A percentile compares a stretch with the other conserved stretches of the same genome.
Conservation (phyloP, 2,329 filamentous ascomycete species). For the Phoma sp. region DNA sequence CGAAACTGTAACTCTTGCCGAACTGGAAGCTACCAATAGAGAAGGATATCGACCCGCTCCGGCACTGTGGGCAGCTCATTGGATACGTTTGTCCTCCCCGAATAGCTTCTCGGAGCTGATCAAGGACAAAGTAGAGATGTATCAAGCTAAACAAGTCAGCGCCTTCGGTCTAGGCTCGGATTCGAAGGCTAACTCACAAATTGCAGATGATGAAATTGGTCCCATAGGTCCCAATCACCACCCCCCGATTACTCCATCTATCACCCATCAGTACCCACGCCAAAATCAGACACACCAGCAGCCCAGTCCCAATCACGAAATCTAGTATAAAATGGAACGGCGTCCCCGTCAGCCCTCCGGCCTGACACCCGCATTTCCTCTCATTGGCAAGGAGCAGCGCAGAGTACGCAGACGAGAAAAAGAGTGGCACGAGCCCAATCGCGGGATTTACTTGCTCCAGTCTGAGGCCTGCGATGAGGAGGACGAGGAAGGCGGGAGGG, state of each 20-base stretch:
- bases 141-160: conserved; percentile 23
- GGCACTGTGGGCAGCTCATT: conserved; percentile 34
- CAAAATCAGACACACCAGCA: conserved; percentile 34
- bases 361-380: conserved; percentile 31
- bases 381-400: conserved; percentile 33
- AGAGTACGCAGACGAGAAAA: conserved; percentile 32
- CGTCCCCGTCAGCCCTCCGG: conserved; percentile 32
- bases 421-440: conserved; percentile 37
- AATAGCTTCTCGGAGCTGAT: conserved; percentile 24
- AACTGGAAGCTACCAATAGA: conserved; percentile 16
- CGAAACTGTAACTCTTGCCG: conserved; percentile 8
- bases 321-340: conserved; percentile 35
- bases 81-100: conserved; percentile 22
- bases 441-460: conserved; percentile 32
- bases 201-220: conserved; percentile 38
- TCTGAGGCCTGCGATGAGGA: conserved; percentile 35
- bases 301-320: conserved; percentile 22
- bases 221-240: conserved; percentile 37
- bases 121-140: conserved; percentile 32
- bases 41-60: conserved; percentile 23
- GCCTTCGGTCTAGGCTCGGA: neutral
- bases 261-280: conserved; percentile 27
- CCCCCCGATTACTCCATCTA: neutral
- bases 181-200: conserved; percentile 23
- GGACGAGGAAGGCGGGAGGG: conserved; percentile 33